Conservation (phyloP, 2,329 filamentous ascomycete genomes). For the Dactylellina cionopaga region DNA sequence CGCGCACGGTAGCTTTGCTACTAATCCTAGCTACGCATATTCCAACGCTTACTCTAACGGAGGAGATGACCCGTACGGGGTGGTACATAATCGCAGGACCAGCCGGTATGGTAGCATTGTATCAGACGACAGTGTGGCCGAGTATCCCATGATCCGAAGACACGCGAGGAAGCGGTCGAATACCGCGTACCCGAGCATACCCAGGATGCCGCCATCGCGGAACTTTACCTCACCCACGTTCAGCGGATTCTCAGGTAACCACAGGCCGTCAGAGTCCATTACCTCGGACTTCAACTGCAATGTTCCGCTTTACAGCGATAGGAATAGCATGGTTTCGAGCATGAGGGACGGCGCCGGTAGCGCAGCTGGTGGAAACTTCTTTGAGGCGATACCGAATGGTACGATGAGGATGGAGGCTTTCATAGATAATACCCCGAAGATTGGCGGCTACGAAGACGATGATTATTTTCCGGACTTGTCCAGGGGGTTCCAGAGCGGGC, state of each 20-base stretch:
- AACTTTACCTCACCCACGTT: slow-evolving; percentile 50
- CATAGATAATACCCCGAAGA: slow-evolving; percentile 68
- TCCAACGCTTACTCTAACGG: slow-evolving; percentile 21
- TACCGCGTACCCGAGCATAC: slow-evolving; percentile 34
- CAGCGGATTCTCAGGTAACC: slow-evolving; percentile 42
- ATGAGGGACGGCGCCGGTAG: slow-evolving; percentile 55
- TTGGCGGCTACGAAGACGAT: slow-evolving; percentile 54
- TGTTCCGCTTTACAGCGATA: slow-evolving; percentile 37
- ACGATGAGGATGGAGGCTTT: slow-evolving; percentile 98
- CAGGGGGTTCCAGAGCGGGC: slow-evolving; percentile 53
- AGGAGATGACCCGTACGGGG: slow-evolving; percentile 6
- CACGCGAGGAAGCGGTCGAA: slow-evolving; percentile 49
- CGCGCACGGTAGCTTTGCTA: slow-evolving; percentile 63
- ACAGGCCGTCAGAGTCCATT: slow-evolving; percentile 40
- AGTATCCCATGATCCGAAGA: slow-evolving; percentile 39
- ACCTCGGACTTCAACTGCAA: slow-evolving; percentile 50
- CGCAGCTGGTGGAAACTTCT: slow-evolving; percentile 55
- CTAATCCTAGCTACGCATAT: slow-evolving; percentile 59
- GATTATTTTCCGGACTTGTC: slow-evolving; percentile 51
- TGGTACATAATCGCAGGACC: slow-evolving; percentile 22
- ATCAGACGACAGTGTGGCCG: slow-evolving; percentile 42
- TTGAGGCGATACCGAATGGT: slow-evolving; percentile 69
- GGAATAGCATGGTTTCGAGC: slow-evolving; percentile 51
- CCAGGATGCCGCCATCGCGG: slow-evolving; percentile 29
- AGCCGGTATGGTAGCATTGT: slow-evolving; percentile 50